Evolutionary conservation across 345 rosid genomes (phyloP).

Genomic region (Mallotus nudiflorus): DNA sequence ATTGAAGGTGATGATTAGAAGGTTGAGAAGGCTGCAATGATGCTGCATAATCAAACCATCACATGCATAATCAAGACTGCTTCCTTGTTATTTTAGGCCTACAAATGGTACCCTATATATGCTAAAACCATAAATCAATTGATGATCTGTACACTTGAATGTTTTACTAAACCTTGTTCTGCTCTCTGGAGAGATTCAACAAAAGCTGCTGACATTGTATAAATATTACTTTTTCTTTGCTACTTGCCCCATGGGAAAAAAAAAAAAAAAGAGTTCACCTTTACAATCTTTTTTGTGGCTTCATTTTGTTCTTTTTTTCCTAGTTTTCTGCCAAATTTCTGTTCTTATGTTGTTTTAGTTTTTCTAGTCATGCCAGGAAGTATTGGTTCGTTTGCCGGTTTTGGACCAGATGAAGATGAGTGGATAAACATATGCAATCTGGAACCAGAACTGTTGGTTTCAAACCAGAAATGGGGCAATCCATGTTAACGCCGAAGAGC

Average conservation of each 20-base stretch:
- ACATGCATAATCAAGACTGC: too few relatives aligned
- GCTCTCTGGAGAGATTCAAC: background rate
- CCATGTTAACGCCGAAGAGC: conserved; percentile 96
- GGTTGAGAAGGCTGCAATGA: conserved; percentile 17
- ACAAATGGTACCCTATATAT: background rate
- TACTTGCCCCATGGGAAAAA: background rate
- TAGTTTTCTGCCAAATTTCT: conserved; percentile 7
- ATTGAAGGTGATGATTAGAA: conserved; percentile 32
- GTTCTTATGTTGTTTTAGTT: conserved; percentile 8
- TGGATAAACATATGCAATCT: conserved; percentile 85
- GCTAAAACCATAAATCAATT: background rate
- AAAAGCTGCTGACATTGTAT: background rate
- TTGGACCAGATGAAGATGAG: conserved; percentile 96
- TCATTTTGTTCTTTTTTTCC: background rate
- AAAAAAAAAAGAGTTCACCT: background rate
- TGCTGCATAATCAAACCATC: too few relatives aligned
- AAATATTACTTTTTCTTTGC: background rate
- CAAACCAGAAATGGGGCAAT: conserved; percentile 52
- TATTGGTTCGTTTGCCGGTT: conserved; percentile 92
- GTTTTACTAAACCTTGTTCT: background rate
- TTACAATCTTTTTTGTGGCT: background rate
- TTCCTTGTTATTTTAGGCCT: background rate
- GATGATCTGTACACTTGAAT: background rate
- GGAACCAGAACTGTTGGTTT: too few relatives aligned
- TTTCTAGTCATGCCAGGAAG: conserved; percentile 69